Conservation (phyloP, 2,329 filamentous ascomycete species). For the Ilyonectria sp. region DNA sequence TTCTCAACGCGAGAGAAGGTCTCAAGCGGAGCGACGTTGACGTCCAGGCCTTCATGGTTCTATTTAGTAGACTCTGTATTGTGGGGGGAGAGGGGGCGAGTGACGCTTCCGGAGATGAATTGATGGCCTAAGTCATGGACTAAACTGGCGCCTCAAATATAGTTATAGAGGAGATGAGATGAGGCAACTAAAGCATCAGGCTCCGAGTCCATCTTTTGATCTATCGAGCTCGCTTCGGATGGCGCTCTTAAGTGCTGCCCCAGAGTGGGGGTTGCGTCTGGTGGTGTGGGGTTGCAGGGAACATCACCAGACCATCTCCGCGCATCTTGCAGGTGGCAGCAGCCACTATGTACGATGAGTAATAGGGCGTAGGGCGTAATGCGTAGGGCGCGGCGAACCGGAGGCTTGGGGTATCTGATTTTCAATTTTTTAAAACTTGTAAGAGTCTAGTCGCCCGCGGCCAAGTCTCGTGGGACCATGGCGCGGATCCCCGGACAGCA, state of each 20-base stretch:
- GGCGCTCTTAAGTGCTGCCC: slow-evolving; percentile 1
- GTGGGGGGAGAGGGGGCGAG: slow-evolving; percentile 2
- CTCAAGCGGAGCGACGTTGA: slow-evolving; percentile 36
- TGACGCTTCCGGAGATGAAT: slow-evolving; percentile 17
- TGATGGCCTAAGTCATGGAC: not conserved
- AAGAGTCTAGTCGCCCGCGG: slow-evolving; percentile 38
- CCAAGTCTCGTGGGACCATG: slow-evolving; percentile 28
- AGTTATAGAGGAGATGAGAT: slow-evolving; percentile 4
- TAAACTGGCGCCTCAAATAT: not conserved
- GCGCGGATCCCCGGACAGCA: slow-evolving; percentile 27
- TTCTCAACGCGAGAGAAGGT: slow-evolving; percentile 31
- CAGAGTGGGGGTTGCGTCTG: slow-evolving; percentile 23
- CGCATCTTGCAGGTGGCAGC: slow-evolving; percentile 26
- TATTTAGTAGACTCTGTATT: not conserved
- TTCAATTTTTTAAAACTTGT: slow-evolving; percentile 42
- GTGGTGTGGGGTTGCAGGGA: slow-evolving; percentile 41
- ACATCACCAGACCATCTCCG: slow-evolving; percentile 27
- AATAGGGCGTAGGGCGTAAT: slow-evolving; percentile 30
- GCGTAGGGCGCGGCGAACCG: not conserved
- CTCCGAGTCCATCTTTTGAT: slow-evolving; percentile 2
- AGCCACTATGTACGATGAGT: not conserved
- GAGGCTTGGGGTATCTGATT: slow-evolving; percentile 45
- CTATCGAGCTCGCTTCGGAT: not conserved
- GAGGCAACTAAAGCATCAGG: not conserved
- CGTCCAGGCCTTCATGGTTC: slow-evolving; percentile 37